phyloP scores from a whole-genome alignment of 345 rosid species.

The Gossypium ekmanianum region DNA sequence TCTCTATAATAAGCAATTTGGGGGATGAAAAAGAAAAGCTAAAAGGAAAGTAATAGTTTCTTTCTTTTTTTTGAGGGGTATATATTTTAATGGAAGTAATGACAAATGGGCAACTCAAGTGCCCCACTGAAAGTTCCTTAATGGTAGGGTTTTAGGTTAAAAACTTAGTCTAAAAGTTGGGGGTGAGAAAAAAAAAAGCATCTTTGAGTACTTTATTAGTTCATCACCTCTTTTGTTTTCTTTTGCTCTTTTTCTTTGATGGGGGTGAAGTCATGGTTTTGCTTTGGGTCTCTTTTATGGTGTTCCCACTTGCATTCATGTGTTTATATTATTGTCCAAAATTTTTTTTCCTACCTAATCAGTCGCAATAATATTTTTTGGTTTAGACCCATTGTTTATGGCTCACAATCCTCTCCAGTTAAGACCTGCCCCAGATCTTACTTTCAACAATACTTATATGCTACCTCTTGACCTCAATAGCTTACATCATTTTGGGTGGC shows the following conservation, averaged over 20 bases:
- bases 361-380: not conserved
- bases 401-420: not conserved
- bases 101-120: conserved; percentile 19
- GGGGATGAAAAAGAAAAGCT: not conserved
- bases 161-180: conserved; percentile 11
- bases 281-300: conserved; percentile 7
- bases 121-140: conserved; percentile 20
- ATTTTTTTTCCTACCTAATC: not conserved
- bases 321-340: not conserved
- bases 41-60: not conserved
- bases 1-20: conserved; percentile 3
- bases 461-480: not conserved
- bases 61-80: no score
- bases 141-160: conserved; percentile 18
- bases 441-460: not conserved
- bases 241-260: not conserved
- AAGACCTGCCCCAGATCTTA: conserved; percentile 5
- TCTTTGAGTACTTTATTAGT: conserved; percentile 14
- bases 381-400: conserved; percentile 1
- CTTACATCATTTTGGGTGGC: conserved; percentile 10
- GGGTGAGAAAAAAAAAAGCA: not conserved
- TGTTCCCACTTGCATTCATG: conserved; percentile 12
- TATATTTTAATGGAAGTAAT: not conserved
- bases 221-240: conserved; percentile 9
- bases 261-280: conserved; percentile 20